A percentile compares a stretch with the other conserved stretches of the same genome.
Conservation (phyloP, 495 filamentous ascomycete species). For the Xylaria palmicola region DNA sequence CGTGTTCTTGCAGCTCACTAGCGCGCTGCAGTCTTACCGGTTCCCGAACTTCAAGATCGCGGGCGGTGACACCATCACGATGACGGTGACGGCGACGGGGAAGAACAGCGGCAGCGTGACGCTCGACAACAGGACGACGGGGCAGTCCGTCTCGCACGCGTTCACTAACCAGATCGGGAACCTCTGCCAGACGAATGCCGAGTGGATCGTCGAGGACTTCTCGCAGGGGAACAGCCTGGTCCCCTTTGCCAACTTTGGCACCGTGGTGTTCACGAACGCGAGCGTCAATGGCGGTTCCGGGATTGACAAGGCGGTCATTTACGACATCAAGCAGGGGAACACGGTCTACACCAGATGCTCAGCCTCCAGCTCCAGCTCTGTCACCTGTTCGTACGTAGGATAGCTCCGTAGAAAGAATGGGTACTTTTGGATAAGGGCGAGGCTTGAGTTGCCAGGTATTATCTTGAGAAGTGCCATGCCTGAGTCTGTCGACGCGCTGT, state of each 20-base stretch:
- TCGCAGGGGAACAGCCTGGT: constrained; percentile 48
- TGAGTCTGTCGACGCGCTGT: not conserved
- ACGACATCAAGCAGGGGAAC: constrained; percentile 54
- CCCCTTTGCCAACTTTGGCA: constrained; percentile 54
- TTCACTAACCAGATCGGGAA: constrained; percentile 36
- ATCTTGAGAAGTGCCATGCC: not conserved
- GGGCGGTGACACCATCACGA: constrained; percentile 57
- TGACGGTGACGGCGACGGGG: constrained; percentile 48
- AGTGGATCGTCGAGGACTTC: constrained; percentile 69
- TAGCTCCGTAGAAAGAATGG: not conserved
- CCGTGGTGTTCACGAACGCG: constrained; percentile 48
- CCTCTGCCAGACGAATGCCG: constrained; percentile 53
- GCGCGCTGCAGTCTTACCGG: constrained; percentile 43
- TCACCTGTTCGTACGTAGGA: constrained; percentile 29
- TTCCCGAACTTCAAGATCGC: constrained; percentile 52
- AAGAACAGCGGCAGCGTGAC: constrained; percentile 52
- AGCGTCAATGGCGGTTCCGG: constrained; percentile 37
- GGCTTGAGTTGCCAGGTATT: not conserved
- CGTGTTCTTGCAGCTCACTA: constrained; percentile 5
- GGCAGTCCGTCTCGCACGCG: constrained; percentile 52
- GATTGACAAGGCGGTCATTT: constrained; percentile 42
- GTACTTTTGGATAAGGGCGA: not conserved
- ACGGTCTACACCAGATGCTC: constrained; percentile 48
- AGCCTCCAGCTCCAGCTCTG: constrained; percentile 37
- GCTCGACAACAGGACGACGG: constrained; percentile 56